Percentiles rank a stretch among this genome's conserved stretches.
Conservation (phyloP, 2,329 filamentous ascomycete genomes). For the Fusarium staphyleae region DNA sequence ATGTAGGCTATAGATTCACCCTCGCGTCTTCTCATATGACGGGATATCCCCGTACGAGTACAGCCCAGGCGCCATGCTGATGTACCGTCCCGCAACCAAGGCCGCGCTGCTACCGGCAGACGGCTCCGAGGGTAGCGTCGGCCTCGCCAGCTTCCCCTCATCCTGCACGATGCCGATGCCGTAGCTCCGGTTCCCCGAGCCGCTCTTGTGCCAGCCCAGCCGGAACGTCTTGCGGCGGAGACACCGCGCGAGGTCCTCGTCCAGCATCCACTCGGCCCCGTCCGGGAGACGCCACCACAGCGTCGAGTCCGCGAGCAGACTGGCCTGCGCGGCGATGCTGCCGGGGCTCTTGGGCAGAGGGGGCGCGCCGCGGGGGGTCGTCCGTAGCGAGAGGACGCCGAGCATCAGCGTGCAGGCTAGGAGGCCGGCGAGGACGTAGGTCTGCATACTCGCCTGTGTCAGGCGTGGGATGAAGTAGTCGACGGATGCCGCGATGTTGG, state of each 20-base stretch:
- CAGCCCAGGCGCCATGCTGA: conserved; percentile 39
- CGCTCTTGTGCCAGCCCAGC: conserved; percentile 35
- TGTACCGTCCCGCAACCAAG: conserved; percentile 28
- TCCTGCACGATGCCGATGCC: conserved; percentile 42
- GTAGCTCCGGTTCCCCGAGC: conserved; percentile 29
- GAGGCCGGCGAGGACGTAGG: conserved; percentile 32
- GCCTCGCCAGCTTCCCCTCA: conserved; percentile 32
- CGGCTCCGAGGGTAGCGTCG: conserved; percentile 10
- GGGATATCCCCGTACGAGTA: conserved; percentile 40
- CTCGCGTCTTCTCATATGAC: conserved; percentile 27
- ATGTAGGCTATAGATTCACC: background rate
- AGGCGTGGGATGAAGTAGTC: conserved; percentile 34
- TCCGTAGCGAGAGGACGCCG: conserved; percentile 35
- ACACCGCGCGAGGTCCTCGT: conserved; percentile 36
- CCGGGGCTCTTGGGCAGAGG: conserved; percentile 39
- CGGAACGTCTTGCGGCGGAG: conserved; percentile 40
- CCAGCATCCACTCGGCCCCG: conserved; percentile 41
- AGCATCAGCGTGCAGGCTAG: conserved; percentile 34
- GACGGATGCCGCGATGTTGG: conserved; percentile 27
- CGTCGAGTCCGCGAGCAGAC: conserved; percentile 41
- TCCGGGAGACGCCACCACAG: conserved; percentile 40
- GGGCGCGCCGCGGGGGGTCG: conserved; percentile 29
- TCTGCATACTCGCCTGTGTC: conserved; percentile 33
- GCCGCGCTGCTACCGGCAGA: conserved; percentile 20
- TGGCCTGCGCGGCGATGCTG: conserved; percentile 42